These are phyloP conservation scores for Xylaria sp. DNA, from an alignment of 2,329 filamentous ascomycete genomes.

Conservation along the genomic window DNA sequence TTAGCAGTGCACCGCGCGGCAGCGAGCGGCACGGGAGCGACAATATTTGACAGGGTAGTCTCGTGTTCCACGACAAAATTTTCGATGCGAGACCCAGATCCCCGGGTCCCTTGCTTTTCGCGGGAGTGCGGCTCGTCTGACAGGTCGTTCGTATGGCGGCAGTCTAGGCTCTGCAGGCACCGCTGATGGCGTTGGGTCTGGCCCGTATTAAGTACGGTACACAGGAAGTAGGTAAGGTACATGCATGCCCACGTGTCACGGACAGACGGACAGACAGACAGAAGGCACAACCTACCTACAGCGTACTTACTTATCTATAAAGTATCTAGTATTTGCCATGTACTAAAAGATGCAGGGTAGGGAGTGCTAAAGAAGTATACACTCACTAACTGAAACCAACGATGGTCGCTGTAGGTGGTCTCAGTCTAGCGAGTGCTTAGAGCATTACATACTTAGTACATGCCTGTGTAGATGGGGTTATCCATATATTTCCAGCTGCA, in stretches of 20 bases:
- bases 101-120: slow-evolving; percentile 23
- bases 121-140: slow-evolving; percentile 27
- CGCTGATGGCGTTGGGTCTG: slow-evolving; percentile 18
- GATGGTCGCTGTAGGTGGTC: no score
- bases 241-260: neutral
- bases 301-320: neutral
- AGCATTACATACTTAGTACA: no score
- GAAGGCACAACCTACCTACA: no score
- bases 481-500: neutral
- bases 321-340: no score
- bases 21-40: no score
- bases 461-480: no score
- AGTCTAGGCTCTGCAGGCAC: slow-evolving; percentile 20
- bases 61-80: slow-evolving; percentile 30
- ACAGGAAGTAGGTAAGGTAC: neutral
- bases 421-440: no score
- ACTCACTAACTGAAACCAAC: no score
- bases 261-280: neutral
- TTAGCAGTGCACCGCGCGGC: no score
- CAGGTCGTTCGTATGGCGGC: slow-evolving; percentile 7
- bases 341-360: no score
- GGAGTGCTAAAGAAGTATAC: no score
- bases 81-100: slow-evolving; percentile 33
- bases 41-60: slow-evolving; percentile 17
- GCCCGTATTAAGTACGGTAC: slow-evolving; percentile 11